Evolutionary conservation across 2,329 filamentous ascomycete genomes (phyloP).

Genomic region (Colletotrichum navitas): DNA sequence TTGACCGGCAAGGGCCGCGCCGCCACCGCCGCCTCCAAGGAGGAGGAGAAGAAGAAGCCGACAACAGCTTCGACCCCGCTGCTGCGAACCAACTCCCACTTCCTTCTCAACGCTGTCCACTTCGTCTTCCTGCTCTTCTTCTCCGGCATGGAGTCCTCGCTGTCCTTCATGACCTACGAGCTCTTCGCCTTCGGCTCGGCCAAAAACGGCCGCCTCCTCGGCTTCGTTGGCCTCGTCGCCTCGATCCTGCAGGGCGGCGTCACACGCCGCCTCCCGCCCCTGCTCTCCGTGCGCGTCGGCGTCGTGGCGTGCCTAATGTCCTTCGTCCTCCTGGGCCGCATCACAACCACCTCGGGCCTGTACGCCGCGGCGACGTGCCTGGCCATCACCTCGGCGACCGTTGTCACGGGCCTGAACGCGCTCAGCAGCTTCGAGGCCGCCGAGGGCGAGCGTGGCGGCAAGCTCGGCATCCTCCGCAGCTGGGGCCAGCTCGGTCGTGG

Average conservation of each 20-base stretch:
- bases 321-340: conserved; percentile 82
- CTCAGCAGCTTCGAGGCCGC: conserved; percentile 90
- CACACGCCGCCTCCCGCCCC: conserved; percentile 84
- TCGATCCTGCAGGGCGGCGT: conserved; percentile 95
- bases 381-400: conserved; percentile 91
- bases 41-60: conserved; percentile 42
- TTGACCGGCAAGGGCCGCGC: conserved; percentile 54
- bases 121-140: conserved; percentile 96
- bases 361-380: conserved; percentile 87
- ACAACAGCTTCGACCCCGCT: conserved; percentile 45
- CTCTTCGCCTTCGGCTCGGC: conserved; percentile 86
- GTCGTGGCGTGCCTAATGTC: conserved; percentile 82
- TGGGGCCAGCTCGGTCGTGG: conserved; percentile 91
- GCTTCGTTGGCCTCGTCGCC: conserved; percentile 91
- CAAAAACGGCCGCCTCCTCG: conserved; percentile 86
- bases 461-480: conserved; percentile 84
- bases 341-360: conserved; percentile 76
- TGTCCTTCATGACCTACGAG: conserved; percentile 97
- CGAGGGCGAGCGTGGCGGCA: conserved; percentile 84
- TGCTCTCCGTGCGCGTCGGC: conserved; percentile 83
- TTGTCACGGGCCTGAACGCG: conserved; percentile 93
- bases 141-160: conserved; percentile 96
- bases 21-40: conserved; percentile 4
- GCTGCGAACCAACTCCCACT: conserved; percentile 83
- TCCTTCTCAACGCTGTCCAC: conserved; percentile 86